A percentile compares a stretch with the other conserved stretches of the same genome.
phyloP scores from a whole-genome alignment of 2,329 filamentous ascomycete genomes.

The Trichoderma atrobrunneum region DNA sequence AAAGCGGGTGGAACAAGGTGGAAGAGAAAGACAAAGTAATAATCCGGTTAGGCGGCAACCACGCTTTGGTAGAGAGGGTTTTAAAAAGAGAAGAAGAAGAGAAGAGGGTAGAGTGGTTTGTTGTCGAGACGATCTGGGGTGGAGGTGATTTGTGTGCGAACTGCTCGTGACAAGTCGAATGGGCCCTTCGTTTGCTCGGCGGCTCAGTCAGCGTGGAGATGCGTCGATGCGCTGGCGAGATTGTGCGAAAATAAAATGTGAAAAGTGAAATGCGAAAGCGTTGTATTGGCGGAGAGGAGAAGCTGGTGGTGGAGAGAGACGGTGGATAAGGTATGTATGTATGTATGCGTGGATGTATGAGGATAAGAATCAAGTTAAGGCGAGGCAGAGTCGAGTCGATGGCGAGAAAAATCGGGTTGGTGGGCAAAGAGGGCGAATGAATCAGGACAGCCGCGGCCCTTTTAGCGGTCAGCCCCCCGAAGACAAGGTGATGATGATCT shows the following conservation, averaged over 20 bases:
- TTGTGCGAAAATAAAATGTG: neutral
- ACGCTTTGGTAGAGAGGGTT: neutral
- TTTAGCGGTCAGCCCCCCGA: conserved; percentile 21
- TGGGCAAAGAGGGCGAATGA: conserved; percentile 14
- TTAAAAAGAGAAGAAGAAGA: neutral
- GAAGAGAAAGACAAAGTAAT: neutral
- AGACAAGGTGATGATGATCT: conserved; percentile 20
- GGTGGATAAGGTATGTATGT: neutral
- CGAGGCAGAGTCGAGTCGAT: conserved; percentile 5
- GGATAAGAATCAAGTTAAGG: neutral
- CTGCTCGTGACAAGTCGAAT: conserved; percentile 6
- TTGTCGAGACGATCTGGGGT: neutral
- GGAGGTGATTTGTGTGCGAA: conserved; percentile 10
- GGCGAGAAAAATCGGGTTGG: conserved; percentile 7
- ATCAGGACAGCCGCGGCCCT: conserved; percentile 15
- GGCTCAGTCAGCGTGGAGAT: conserved; percentile 13
- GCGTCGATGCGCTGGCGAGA: conserved; percentile 15
- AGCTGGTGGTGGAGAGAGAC: conserved; percentile 1
- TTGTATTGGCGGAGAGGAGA: conserved; percentile 10
- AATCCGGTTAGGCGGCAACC: neutral
- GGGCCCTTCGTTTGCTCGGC: conserved; percentile 9
- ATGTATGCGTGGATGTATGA: neutral
- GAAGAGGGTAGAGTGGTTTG: neutral
- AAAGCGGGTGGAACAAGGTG: neutral
- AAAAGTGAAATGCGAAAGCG: neutral